These are phyloP conservation scores for Diospyros kaki DNA, from an alignment of 148 eudicot genomes.

Conservation along the genomic window DNA sequence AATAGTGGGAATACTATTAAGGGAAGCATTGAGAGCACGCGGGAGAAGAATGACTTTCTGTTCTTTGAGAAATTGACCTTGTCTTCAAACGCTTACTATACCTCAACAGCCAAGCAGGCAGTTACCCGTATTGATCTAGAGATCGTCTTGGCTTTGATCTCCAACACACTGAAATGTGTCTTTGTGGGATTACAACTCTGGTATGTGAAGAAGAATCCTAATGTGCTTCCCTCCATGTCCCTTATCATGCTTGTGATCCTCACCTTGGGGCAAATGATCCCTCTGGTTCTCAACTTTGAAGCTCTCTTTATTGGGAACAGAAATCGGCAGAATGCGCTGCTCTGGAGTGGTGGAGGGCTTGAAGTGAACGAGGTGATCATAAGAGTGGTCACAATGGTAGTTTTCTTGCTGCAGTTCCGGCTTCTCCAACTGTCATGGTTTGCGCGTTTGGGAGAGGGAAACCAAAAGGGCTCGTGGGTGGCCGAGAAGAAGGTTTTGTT, in stretches of 20 bases:
- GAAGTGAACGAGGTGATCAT: slow-evolving; percentile 16
- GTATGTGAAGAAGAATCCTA: slow-evolving; percentile 5
- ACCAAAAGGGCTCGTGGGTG: neutral
- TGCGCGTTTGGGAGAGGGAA: neutral
- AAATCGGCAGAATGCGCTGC: neutral
- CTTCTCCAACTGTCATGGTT: slow-evolving; percentile 18
- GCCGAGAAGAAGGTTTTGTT: slow-evolving; percentile 15
- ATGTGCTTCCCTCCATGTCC: slow-evolving; percentile 5
- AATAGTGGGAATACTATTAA: neutral
- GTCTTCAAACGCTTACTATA: neutral
- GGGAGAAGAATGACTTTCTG: slow-evolving; percentile 8
- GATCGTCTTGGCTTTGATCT: slow-evolving; percentile 19
- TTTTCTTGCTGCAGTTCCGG: slow-evolving; percentile 22
- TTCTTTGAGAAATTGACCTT: slow-evolving; percentile 6
- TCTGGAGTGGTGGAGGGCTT: slow-evolving; percentile 9
- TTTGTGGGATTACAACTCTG: slow-evolving; percentile 11
- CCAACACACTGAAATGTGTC: slow-evolving; percentile 13
- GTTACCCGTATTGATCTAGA: slow-evolving; percentile 19
- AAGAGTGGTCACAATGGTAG: slow-evolving; percentile 12
- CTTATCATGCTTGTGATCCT: slow-evolving; percentile 23
- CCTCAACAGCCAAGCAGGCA: neutral
- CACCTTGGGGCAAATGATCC: slow-evolving; percentile 19
- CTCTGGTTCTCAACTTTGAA: slow-evolving; percentile 18
- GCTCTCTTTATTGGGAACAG: neutral
- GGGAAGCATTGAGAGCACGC: slow-evolving; percentile 19